Conservation (phyloP, 306 rosid species). For the Medicago arabica region DNA sequence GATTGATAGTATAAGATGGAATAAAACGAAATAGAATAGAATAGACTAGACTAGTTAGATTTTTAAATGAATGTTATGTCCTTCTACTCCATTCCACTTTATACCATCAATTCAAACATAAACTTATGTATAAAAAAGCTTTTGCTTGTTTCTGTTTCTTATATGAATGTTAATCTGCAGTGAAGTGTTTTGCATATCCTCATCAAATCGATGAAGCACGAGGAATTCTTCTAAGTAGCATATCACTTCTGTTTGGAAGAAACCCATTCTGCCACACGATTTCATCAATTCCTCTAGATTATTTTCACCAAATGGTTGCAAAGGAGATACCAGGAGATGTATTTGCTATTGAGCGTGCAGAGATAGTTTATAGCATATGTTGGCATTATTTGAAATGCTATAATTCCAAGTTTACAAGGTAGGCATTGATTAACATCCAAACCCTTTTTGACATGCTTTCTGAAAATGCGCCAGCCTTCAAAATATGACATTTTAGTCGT, state of each 20-base stretch:
- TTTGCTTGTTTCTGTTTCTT: conserved; percentile 16
- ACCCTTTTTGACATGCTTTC: background rate
- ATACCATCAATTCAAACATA: background rate
- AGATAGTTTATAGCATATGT: conserved; percentile 59
- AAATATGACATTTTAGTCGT: conserved; percentile 10
- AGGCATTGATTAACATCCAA: background rate
- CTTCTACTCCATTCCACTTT: background rate
- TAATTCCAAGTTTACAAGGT: conserved; percentile 55
- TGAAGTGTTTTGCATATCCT: conserved; percentile 53
- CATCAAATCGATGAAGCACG: conserved; percentile 63
- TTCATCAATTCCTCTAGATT: conserved; percentile 47
- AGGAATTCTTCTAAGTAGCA: conserved; percentile 51
- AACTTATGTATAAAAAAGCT: background rate
- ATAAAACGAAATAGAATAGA: background rate
- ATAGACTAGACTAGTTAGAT: background rate
- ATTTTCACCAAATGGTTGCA: conserved; percentile 58
- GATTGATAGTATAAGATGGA: background rate
- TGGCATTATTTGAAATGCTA: conserved; percentile 64
- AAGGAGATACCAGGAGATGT: conserved; percentile 73
- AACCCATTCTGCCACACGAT: conserved; percentile 50
- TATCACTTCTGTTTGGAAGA: conserved; percentile 64
- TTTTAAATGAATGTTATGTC: background rate
- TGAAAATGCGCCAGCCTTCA: background rate
- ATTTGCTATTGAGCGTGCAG: conserved; percentile 80
- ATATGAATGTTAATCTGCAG: conserved; percentile 49